These are phyloP conservation scores for Pythium insidiosum DNA, from an alignment of 352 stramenopile genomes.

Conservation along the genomic window DNA sequence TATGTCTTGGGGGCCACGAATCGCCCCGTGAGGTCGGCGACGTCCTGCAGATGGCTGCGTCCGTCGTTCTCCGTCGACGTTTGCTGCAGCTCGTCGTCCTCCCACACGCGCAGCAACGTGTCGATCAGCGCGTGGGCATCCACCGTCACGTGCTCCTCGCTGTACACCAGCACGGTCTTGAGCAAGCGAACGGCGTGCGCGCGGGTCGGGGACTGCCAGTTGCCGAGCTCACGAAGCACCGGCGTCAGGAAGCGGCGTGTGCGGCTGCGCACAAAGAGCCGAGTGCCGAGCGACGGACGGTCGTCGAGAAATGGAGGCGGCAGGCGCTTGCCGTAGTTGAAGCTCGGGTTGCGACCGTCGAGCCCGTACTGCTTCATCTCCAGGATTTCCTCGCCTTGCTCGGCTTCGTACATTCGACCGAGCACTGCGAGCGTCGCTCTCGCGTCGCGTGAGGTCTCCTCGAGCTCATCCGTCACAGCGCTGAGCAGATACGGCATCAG, in stretches of 20 bases:
- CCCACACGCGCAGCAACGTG: slow-evolving; percentile 53
- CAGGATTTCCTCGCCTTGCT: slow-evolving; percentile 81
- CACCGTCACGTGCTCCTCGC: slow-evolving; percentile 92
- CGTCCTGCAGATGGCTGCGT: slow-evolving; percentile 8
- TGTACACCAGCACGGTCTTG: slow-evolving; percentile 87
- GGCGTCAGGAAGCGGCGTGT: slow-evolving; percentile 85
- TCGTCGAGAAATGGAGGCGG: slow-evolving; percentile 67
- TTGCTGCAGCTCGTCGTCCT: slow-evolving; percentile 10
- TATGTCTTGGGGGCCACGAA: slow-evolving; percentile 65
- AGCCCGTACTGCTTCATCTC: slow-evolving; percentile 93
- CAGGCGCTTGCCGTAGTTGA: slow-evolving; percentile 79
- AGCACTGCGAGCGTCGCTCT: slow-evolving; percentile 68
- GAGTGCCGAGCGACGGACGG: slow-evolving; percentile 84
- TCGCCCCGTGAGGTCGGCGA: slow-evolving; percentile 49
- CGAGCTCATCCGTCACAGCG: slow-evolving; percentile 70
- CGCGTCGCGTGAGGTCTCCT: slow-evolving; percentile 34
- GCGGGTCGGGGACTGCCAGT: slow-evolving; percentile 86
- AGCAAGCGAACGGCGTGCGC: slow-evolving; percentile 83
- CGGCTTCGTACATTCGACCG: slow-evolving; percentile 47
- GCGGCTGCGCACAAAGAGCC: slow-evolving; percentile 88
- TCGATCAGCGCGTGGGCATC: slow-evolving; percentile 74
- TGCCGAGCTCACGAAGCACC: slow-evolving; percentile 86
- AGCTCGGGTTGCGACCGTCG: slow-evolving; percentile 80
- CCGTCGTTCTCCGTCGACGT: too few species aligned
- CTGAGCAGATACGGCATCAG: slow-evolving; percentile 93